Evolutionary conservation across 192 early-diverging fungal genomes (phyloP).

Genomic region (Linderina pennispora): DNA sequence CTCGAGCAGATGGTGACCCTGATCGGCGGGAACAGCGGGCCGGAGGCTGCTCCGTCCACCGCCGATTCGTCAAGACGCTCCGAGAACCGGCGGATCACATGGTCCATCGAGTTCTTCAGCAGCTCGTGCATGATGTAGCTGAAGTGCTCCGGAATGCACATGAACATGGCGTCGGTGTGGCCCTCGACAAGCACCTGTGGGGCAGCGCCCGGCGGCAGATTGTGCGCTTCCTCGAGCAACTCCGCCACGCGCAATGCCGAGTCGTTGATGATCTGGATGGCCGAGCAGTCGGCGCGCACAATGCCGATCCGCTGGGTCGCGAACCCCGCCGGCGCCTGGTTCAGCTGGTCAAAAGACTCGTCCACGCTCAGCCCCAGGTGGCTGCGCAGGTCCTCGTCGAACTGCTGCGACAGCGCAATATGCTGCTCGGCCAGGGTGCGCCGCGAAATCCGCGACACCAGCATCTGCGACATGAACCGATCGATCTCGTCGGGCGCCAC

Average conservation of each 20-base stretch:
- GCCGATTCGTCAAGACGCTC: conserved; percentile 7
- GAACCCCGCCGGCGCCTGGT: conserved; percentile 44
- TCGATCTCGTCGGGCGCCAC: conserved; percentile 62
- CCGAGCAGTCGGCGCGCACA: conserved; percentile 31
- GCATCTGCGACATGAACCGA: conserved; percentile 85
- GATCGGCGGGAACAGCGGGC: conserved; percentile 65
- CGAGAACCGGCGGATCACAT: conserved; percentile 56
- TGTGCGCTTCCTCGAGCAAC: conserved; percentile 32
- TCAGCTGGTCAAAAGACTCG: conserved; percentile 39
- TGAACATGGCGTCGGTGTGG: conserved; percentile 64
- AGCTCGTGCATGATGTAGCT: conserved; percentile 93
- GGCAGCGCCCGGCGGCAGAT: conserved; percentile 44
- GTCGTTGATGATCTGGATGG: conserved; percentile 49
- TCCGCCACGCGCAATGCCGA: conserved; percentile 34
- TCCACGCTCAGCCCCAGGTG: conserved; percentile 12
- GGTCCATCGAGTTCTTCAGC: conserved; percentile 77
- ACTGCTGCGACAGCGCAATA: conserved; percentile 68
- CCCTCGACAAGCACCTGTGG: conserved; percentile 77
- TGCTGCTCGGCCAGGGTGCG: conserved; percentile 93
- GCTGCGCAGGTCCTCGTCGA: conserved; percentile 36
- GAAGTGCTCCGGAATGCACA: conserved; percentile 93
- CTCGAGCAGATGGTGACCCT: conserved; percentile 76
- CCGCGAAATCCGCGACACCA: conserved; percentile 82
- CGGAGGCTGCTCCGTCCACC: neutral
- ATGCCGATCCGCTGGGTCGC: conserved; percentile 48